Percentiles rank a stretch among this genome's conserved stretches.
phyloP scores from a whole-genome alignment of 495 filamentous ascomycete genomes.

The Bombardia bombarda region DNA sequence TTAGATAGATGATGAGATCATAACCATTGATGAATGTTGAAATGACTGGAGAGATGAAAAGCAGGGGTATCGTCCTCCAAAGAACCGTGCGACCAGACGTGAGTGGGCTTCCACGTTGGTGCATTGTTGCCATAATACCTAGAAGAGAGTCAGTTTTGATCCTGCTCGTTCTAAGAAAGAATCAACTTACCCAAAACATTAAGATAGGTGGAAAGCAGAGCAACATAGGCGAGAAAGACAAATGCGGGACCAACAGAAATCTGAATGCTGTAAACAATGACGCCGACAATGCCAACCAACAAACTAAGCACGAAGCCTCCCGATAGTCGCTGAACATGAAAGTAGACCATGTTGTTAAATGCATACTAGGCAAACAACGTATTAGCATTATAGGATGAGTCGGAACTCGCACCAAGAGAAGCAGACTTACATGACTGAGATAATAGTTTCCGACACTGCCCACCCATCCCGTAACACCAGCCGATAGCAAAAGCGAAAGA shows the following conservation, averaged over 20 bases:
- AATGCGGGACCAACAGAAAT: conserved; percentile 25
- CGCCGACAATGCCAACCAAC: conserved; percentile 9
- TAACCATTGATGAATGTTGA: conserved; percentile 37
- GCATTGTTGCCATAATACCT: conserved; percentile 25
- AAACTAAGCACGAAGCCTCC: conserved; percentile 18
- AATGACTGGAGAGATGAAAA: conserved; percentile 40
- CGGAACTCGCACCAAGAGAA: neutral
- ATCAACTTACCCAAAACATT: conserved; percentile 31
- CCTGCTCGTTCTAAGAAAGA: too few relatives aligned
- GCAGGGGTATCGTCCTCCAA: conserved; percentile 35
- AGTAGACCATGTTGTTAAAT: conserved; percentile 24
- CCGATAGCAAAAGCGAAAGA: conserved; percentile 17
- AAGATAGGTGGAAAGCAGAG: conserved; percentile 44
- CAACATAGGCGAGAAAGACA: conserved; percentile 42
- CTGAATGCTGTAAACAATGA: conserved; percentile 11
- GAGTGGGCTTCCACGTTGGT: conserved; percentile 18
- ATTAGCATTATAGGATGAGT: neutral
- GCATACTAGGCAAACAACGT: conserved; percentile 9
- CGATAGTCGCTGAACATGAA: conserved; percentile 20
- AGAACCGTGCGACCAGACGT: conserved; percentile 28
- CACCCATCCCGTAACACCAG: conserved; percentile 23
- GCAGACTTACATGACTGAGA: conserved; percentile 13
- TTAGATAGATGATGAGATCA: conserved; percentile 41
- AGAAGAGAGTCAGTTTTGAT: too few relatives aligned
- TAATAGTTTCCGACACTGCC: conserved; percentile 26